A percentile compares a stretch with the other conserved stretches of the same genome.
Evolutionary conservation across 306 rosid genomes (phyloP).

Genomic region (Castanea sativa): DNA sequence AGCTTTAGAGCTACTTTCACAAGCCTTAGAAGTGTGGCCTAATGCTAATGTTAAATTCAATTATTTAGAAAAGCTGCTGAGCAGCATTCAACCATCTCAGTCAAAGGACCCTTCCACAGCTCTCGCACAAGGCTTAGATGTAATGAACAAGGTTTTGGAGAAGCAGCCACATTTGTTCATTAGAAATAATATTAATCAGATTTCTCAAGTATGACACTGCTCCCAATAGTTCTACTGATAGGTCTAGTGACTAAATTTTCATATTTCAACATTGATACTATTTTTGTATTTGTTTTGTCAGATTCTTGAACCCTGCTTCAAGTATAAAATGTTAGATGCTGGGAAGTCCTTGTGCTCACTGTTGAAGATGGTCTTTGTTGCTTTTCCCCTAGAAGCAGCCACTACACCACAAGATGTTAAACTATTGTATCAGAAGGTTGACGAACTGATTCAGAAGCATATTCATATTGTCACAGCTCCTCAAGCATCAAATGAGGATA

Average conservation of each 20-base stretch:
- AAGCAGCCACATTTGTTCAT: slow-evolving; percentile 96
- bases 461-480: slow-evolving; percentile 60
- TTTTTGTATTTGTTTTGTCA: slow-evolving; percentile 29
- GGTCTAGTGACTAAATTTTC: background rate
- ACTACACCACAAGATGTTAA: slow-evolving; percentile 79
- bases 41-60: slow-evolving; percentile 94
- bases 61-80: slow-evolving; percentile 91
- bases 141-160: slow-evolving; percentile 97
- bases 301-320: slow-evolving; percentile 99
- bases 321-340: slow-evolving; percentile 84
- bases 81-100: slow-evolving; percentile 97
- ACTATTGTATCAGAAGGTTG: slow-evolving; percentile 80
- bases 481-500: slow-evolving; percentile 82
- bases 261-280: slow-evolving; percentile 8
- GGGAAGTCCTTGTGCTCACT: slow-evolving; percentile 95
- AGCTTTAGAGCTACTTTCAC: slow-evolving; percentile 93
- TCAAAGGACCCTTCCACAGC: slow-evolving; percentile 98
- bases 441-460: slow-evolving; percentile 88
- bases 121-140: slow-evolving; percentile 98
- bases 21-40: slow-evolving; percentile 99
- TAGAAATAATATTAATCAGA: slow-evolving; percentile 88
- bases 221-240: slow-evolving; percentile 12
- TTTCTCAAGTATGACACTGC: slow-evolving; percentile 75
- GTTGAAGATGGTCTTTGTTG: slow-evolving; percentile 91
- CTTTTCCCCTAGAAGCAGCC: slow-evolving; percentile 87